Base-by-base conservation (phyloP, 2,329 filamentous ascomycete genomes). In the Cladophialophora carrionii region DNA sequence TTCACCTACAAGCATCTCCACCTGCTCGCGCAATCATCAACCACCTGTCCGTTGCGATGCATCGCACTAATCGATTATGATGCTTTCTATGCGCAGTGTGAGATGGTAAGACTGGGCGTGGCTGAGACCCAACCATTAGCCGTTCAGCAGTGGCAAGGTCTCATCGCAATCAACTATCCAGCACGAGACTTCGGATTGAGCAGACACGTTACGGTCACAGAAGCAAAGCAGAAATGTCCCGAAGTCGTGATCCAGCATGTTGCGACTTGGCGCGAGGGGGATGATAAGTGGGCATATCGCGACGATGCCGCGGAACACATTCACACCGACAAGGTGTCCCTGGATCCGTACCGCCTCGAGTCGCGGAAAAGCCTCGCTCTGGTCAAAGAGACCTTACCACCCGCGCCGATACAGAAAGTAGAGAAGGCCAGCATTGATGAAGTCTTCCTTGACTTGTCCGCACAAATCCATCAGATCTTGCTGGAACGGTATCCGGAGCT, bases 341-440 rank as follows among this genome's bases (percentile, higher is more conserved):
- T 99, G 46, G 95, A 99, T 76, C 92, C 92, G 9, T 99, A 98
- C 77, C 86, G 95, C 41, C 82, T 91, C 32, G 86, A 97, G 77
- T 96, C 91, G 20, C 85, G 92, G 67, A 90, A 85, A 78, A 97
- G 98, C 64, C 76, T 98, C 72, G 85, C 87, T 10, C 78, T 87
- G 63, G 90, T 98, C 74, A 94, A 92, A 74, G 89, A 90, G 4
- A 81, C 81, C 37, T 78, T 97, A 52, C 89, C 90, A 1, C 75
- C 80, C 20, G 75, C 83, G 0, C 77, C 85, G 51, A 75, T 87
- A 67, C 90, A 92, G 74, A 87, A 84, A 72, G 87, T 97, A 52
- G 94, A 99, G 80, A 99, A 98, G 76, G 95, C 94, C 20, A 89
- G 92, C 73, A 90, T 98, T 62, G 95, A 99, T 75, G 95, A 99